Conservation (phyloP, 1,284 basidiomycete species). For the Cryptococcus wingfieldii region DNA sequence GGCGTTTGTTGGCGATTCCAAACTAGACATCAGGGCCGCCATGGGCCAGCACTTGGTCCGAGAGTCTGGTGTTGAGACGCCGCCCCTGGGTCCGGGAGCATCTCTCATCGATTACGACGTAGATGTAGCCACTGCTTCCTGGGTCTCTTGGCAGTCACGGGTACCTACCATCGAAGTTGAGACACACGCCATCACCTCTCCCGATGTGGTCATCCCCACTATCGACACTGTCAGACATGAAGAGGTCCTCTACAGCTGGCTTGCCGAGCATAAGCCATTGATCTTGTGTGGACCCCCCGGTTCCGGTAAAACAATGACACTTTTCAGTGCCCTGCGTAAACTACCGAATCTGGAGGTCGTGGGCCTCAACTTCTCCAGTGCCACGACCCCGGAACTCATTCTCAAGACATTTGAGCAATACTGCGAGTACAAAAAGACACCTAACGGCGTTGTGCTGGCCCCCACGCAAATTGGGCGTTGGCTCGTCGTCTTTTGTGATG, state of each 20-base stretch:
- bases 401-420: conserved; percentile 99
- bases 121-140: conserved; percentile 77
- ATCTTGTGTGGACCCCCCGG: conserved; percentile 98
- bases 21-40: conserved; percentile 79
- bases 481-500: conserved; percentile 99
- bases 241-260: conserved; percentile 96
- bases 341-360: conserved; percentile 98
- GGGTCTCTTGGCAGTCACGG: conserved; percentile 84
- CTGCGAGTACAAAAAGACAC: conserved; percentile 97
- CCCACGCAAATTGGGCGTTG: conserved; percentile 94
- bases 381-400: conserved; percentile 95
- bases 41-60: conserved; percentile 84
- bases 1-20: conserved; percentile 96
- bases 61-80: conserved; percentile 85
- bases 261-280: conserved; percentile 97
- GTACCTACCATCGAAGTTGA: conserved; percentile 97
- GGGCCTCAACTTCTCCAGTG: conserved; percentile 98
- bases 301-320: conserved; percentile 99
- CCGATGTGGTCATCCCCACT: conserved; percentile 96
- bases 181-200: conserved; percentile 87
- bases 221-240: conserved; percentile 99
- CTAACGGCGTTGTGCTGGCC: conserved; percentile 89
- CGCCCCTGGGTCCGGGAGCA: conserved; percentile 65
- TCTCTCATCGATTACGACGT: conserved; percentile 97
- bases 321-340: conserved; percentile 98